Evolutionary conservation across 805 yeast genomes (phyloP).

Genomic region (Pichia eremophila): DNA sequence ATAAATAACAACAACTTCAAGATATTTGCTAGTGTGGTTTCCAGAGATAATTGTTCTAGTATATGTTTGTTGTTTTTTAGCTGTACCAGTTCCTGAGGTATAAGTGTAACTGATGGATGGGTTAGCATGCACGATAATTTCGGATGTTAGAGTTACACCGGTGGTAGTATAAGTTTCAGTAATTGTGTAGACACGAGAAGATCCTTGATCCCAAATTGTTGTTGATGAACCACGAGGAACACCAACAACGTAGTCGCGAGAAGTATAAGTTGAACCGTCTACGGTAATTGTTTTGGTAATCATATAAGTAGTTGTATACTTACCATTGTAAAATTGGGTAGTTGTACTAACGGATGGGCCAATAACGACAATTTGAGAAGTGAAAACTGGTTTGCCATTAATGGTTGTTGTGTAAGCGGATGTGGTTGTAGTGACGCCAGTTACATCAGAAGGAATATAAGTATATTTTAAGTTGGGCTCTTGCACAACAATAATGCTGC

Average conservation of each 20-base stretch:
- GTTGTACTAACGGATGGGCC: slow-evolving; percentile 4
- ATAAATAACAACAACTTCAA: background rate
- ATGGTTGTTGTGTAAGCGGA: slow-evolving; percentile 1
- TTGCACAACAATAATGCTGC: background rate
- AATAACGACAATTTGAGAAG: slow-evolving; percentile 2
- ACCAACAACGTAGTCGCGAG: background rate
- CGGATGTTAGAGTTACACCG: background rate
- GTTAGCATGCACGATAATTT: background rate
- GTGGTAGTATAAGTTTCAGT: background rate
- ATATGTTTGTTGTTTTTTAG: background rate
- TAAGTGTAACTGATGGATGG: background rate
- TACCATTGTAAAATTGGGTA: slow-evolving; percentile 1
- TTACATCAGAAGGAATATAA: background rate
- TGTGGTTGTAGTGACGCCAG: background rate
- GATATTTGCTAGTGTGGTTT: background rate
- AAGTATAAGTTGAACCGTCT: background rate
- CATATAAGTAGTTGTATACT: background rate
- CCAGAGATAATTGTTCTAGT: background rate
- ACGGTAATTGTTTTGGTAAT: background rate
- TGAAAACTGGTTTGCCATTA: background rate
- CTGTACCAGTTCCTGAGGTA: background rate
- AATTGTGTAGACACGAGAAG: background rate
- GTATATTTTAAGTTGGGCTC: slow-evolving; percentile 1
- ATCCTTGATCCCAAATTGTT: background rate
- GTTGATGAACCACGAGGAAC: background rate